A percentile compares a stretch with the other conserved stretches of the same genome.
phyloP scores from a whole-genome alignment of 805 yeast genomes.

The Metschnikowia baotianmanensis region DNA sequence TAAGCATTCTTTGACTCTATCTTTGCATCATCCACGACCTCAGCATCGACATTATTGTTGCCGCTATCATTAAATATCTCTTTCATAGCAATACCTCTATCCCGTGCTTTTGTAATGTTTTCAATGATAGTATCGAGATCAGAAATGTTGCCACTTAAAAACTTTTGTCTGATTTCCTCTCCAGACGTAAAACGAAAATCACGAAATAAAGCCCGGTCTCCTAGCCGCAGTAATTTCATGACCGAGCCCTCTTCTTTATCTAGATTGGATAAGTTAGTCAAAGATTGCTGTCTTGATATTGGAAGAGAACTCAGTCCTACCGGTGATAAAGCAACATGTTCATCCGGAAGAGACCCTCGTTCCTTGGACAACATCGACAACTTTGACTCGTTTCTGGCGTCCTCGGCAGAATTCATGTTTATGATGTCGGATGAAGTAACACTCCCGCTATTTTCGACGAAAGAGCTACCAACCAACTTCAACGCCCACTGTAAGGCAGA shows the following conservation, averaged over 20 bases:
- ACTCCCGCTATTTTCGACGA: slow-evolving; percentile 21
- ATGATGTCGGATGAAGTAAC: slow-evolving; percentile 15
- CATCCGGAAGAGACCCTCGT: slow-evolving; percentile 5
- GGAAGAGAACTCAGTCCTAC: slow-evolving; percentile 13
- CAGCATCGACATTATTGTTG: neutral
- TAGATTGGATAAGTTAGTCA: slow-evolving; percentile 31
- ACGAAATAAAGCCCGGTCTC: slow-evolving; percentile 10
- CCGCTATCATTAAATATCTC: slow-evolving; percentile 16
- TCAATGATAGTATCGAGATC: slow-evolving; percentile 36
- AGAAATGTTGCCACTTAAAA: slow-evolving; percentile 29
- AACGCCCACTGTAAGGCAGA: slow-evolving; percentile 62
- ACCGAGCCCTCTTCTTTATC: slow-evolving; percentile 44
- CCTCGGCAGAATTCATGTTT: slow-evolving; percentile 23
- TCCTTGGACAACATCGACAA: slow-evolving; percentile 5
- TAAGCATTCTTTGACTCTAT: neutral
- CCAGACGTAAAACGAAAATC: slow-evolving; percentile 27
- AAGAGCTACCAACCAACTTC: slow-evolving; percentile 37
- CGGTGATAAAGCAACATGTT: slow-evolving; percentile 8
- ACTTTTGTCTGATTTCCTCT: slow-evolving; percentile 37
- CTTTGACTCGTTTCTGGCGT: slow-evolving; percentile 21
- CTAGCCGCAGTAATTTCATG: slow-evolving; percentile 33
- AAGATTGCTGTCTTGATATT: slow-evolving; percentile 18
- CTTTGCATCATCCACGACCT: neutral
- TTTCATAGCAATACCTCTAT: slow-evolving; percentile 32
- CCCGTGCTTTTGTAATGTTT: slow-evolving; percentile 30